Conservation (phyloP, 805 yeast species). For the Wickerhamiella australiensis region DNA sequence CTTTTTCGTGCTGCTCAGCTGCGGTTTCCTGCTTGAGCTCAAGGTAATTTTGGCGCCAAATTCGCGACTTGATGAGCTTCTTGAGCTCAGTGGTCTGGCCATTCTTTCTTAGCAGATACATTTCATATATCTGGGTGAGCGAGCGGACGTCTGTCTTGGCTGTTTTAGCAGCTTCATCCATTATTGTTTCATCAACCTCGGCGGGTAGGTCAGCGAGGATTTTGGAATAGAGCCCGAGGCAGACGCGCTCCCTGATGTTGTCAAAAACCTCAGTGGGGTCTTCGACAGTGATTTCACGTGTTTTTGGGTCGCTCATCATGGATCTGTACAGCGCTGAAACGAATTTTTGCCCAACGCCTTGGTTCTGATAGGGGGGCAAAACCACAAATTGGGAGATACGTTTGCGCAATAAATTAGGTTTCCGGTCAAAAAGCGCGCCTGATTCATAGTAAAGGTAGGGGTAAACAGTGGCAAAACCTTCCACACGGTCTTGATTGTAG, state of each 20-base stretch:
- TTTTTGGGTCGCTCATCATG: constrained; percentile 43
- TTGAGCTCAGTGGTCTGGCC: constrained; percentile 30
- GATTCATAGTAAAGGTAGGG: constrained; percentile 68
- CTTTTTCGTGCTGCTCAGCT: constrained; percentile 57
- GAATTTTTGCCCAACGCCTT: constrained; percentile 51
- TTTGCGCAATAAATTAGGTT: constrained; percentile 35
- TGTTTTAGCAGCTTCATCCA: constrained; percentile 28
- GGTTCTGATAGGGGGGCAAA: constrained; percentile 71
- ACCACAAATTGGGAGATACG: constrained; percentile 81
- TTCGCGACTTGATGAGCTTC: constrained; percentile 56
- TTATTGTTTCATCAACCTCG: constrained; percentile 30
- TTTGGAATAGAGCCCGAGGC: constrained; percentile 34
- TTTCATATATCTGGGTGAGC: constrained; percentile 62
- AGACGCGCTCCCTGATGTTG: constrained; percentile 75
- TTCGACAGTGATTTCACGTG: constrained; percentile 73
- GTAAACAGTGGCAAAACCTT: constrained; percentile 77
- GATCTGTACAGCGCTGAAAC: constrained; percentile 43
- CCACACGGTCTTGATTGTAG: constrained; percentile 37
- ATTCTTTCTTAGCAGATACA: constrained; percentile 42
- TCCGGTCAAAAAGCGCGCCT: constrained; percentile 33
- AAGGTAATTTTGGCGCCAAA: constrained; percentile 69
- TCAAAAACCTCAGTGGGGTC: constrained; percentile 93
- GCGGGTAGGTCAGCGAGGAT: constrained; percentile 20
- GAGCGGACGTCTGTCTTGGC: constrained; percentile 68
- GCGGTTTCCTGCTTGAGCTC: constrained; percentile 61